Percentiles rank a stretch among this genome's conserved stretches.
Evolutionary conservation across 179 eudicot genomes (phyloP).

Genomic region (Spinacia oleracea): DNA sequence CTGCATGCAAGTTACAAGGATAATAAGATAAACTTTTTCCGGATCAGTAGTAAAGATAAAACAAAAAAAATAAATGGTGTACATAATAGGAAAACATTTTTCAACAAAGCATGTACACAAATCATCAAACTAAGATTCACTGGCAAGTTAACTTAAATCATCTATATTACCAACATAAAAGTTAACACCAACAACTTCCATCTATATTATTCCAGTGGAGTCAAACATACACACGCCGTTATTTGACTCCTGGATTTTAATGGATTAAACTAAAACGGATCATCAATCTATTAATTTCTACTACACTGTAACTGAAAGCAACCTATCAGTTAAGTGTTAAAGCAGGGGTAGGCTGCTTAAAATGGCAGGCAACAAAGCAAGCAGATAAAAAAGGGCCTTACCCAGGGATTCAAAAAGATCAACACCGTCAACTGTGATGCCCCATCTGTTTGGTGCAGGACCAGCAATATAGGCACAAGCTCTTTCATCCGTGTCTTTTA

Average conservation of each 20-base stretch:
- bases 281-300: neutral
- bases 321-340: neutral
- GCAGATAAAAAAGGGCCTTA: slow-evolving; percentile 15
- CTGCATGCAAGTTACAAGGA: slow-evolving; percentile 35
- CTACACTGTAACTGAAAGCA: neutral
- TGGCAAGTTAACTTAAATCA: neutral
- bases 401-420: slow-evolving; percentile 63
- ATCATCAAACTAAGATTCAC: slow-evolving; percentile 10
- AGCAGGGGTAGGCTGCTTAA: neutral
- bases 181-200: neutral
- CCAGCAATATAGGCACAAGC: slow-evolving; percentile 99
- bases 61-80: neutral
- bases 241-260: neutral
- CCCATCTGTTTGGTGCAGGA: slow-evolving; percentile 99
- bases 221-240: neutral
- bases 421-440: slow-evolving; percentile 64
- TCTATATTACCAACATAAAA: neutral
- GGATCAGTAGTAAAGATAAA: neutral
- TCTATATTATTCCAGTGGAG: neutral
- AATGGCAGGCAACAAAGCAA: neutral
- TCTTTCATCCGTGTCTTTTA: slow-evolving; percentile 99
- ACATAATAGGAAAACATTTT: neutral
- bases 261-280: neutral
- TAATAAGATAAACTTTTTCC: neutral
- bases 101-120: neutral